Conservation (phyloP, 805 yeast genomes). For the Pichia californica region DNA sequence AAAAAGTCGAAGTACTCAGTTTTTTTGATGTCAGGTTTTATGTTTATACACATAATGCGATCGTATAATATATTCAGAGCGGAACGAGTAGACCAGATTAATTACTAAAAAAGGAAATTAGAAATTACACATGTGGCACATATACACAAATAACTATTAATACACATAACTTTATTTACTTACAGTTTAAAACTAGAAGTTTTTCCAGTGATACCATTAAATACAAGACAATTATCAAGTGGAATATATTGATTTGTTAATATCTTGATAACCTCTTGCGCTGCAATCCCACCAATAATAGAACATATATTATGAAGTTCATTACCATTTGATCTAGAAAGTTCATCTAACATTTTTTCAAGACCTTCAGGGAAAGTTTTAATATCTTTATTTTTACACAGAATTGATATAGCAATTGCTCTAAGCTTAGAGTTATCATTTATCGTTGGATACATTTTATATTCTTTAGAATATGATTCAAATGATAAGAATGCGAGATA, state of each 20-base stretch:
- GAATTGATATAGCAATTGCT: constrained; percentile 21
- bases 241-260: constrained; percentile 79
- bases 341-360: constrained; percentile 34
- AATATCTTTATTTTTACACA: constrained; percentile 14
- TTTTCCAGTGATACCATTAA: constrained; percentile 61
- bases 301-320: constrained; percentile 57
- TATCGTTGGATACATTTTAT: constrained; percentile 13
- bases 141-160: no score
- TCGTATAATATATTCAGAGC: no score
- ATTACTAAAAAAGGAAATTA: no score
- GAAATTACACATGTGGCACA: no score
- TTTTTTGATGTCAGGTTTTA: no score
- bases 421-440: constrained; percentile 21
- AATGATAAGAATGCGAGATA: constrained; percentile 39
- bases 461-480: constrained; percentile 22
- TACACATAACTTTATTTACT: no score
- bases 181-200: constrained; percentile 19
- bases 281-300: constrained; percentile 75
- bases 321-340: constrained; percentile 34
- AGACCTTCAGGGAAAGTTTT: constrained; percentile 30
- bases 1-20: no score
- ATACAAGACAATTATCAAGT: constrained; percentile 59
- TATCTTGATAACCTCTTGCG: constrained; percentile 76
- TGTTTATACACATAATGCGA: no score
- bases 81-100: no score